Percentiles rank a stretch among this genome's conserved stretches.
phyloP scores from a whole-genome alignment of 192 early-diverging fungal genomes.

The Phlyctochytrium planicorne region DNA sequence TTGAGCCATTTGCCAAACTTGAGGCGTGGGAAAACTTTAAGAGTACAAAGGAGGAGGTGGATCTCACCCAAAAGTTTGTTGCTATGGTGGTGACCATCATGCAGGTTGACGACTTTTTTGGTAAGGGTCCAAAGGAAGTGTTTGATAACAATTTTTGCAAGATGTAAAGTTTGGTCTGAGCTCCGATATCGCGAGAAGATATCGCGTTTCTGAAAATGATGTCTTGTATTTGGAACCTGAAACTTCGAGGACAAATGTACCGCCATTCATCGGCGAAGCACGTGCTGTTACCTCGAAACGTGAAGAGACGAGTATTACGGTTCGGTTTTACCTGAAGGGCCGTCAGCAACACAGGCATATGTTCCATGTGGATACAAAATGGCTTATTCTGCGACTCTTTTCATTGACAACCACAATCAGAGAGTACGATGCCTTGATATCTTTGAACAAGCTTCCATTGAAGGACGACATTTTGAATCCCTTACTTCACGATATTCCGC shows the following conservation, averaged over 20 bases:
- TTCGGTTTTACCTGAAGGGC: slow-evolving; percentile 44
- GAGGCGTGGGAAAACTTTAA: slow-evolving; percentile 86
- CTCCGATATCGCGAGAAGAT: slow-evolving; percentile 35
- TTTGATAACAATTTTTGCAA: slow-evolving; percentile 12
- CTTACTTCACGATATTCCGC: slow-evolving; percentile 17
- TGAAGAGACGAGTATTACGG: slow-evolving; percentile 44
- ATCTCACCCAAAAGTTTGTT: slow-evolving; percentile 44
- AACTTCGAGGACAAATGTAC: slow-evolving; percentile 1
- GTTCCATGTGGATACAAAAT: slow-evolving; percentile 32
- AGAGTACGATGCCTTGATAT: slow-evolving; percentile 77
- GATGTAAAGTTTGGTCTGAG: slow-evolving; percentile 61
- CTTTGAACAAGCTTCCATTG: slow-evolving; percentile 62
- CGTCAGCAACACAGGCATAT: slow-evolving; percentile 38
- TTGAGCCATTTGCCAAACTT: slow-evolving; percentile 81
- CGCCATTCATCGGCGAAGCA: slow-evolving; percentile 57
- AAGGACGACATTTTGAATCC: slow-evolving; percentile 65
- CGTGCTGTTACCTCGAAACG: slow-evolving; percentile 42
- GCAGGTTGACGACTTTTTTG: slow-evolving; percentile 72
- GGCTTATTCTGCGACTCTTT: slow-evolving; percentile 45
- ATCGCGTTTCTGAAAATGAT: slow-evolving; percentile 55
- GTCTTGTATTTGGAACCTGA: slow-evolving; percentile 56
- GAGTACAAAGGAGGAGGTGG: slow-evolving; percentile 65
- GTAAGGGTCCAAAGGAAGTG: too few relatives aligned
- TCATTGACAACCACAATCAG: slow-evolving; percentile 74
- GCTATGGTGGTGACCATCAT: slow-evolving; percentile 48